phyloP scores from a whole-genome alignment of 768 basidiomycete genomes.

The Scleroderma bovista region DNA sequence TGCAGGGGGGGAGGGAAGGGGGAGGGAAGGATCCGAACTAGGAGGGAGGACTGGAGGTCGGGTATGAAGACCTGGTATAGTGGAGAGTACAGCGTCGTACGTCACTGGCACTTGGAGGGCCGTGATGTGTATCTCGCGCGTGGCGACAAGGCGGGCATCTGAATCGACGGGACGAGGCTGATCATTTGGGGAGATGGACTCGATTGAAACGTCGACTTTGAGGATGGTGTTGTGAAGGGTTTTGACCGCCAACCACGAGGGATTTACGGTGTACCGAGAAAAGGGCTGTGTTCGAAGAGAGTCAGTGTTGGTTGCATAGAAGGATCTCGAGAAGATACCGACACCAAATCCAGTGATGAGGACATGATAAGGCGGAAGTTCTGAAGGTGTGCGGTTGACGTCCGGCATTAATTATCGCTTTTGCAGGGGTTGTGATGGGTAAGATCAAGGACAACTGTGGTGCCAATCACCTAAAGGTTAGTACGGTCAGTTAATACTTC shows the following conservation, averaged over 20 bases:
- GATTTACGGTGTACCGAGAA: constrained; percentile 52
- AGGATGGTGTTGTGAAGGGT: constrained; percentile 55
- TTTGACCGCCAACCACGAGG: constrained; percentile 67
- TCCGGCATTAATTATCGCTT: too few relatives aligned
- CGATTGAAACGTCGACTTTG: constrained; percentile 31
- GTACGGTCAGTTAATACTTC: too few relatives aligned
- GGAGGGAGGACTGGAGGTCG: constrained; percentile 47
- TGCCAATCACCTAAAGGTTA: too few relatives aligned
- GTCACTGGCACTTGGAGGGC: constrained; percentile 51
- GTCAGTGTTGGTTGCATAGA: constrained; percentile 19
- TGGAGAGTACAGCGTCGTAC: constrained; percentile 52
- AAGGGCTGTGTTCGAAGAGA: constrained; percentile 44
- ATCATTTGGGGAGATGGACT: constrained; percentile 17
- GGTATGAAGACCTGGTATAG: constrained; percentile 55
- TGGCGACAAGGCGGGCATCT: constrained; percentile 7
- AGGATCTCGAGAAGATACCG: constrained; percentile 26
- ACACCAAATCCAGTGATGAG: constrained; percentile 53
- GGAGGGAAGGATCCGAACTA: constrained; percentile 32
- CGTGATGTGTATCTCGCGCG: constrained; percentile 53
- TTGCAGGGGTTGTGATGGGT: too few relatives aligned
- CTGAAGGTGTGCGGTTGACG: too few relatives aligned
- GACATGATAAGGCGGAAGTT: constrained; percentile 37
- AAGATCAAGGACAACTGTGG: too few relatives aligned
- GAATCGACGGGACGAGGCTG: not conserved
- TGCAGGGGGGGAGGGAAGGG: constrained; percentile 36